Base-by-base conservation (phyloP, 441 rosid species). In the Croton setiger region DNA sequence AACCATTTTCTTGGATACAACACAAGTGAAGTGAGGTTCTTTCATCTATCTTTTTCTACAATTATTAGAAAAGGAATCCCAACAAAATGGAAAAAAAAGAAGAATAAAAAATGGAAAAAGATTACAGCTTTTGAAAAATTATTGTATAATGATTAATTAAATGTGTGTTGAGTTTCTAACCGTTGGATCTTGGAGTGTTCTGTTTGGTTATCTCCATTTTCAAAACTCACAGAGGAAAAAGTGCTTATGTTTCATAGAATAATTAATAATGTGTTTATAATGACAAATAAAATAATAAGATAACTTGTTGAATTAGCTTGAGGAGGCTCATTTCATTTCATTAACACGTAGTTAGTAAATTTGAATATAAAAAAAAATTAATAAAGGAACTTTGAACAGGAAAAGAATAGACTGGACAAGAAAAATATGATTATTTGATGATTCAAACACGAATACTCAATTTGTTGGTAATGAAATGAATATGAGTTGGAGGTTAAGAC, bases 1-100 rank as follows among this genome's bases (percentile, higher is more conserved):
- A 27, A 81, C 76, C 76, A 75, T 66, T 48, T 43, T 23, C 66
- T 62, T 27, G 31, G 49, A n/a, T n/a, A n/a, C n/a, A n/a, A 75
- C 33, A 52, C 21, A 69, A 47, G 41, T 37, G 70, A 64, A 76
- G 62, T 27, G 63, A 72, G 59, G 69, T 47, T 45, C 51, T 70
- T 57, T 52, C 70, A 18, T 61, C 52, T 55, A 72, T 63, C 61
- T 53, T 60, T 47, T 60, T 57, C 20, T 43, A 62, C 70, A 21
- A 33, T 60, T 60, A n/a, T 27, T 51, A 31, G 10, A 37, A 21
- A 48, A 61, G 47, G 23, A 27, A 14, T 7, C 48, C 12, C 47
- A 62, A 18, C 3, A 53, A 35, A 15, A 12, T 17, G 4, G 14
- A 36, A 36, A 10, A 9, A 0, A 31, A 4, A 5, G 20, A 21